Conservation (phyloP, 1,284 basidiomycete species). For the Mycosarcoma maydis region DNA sequence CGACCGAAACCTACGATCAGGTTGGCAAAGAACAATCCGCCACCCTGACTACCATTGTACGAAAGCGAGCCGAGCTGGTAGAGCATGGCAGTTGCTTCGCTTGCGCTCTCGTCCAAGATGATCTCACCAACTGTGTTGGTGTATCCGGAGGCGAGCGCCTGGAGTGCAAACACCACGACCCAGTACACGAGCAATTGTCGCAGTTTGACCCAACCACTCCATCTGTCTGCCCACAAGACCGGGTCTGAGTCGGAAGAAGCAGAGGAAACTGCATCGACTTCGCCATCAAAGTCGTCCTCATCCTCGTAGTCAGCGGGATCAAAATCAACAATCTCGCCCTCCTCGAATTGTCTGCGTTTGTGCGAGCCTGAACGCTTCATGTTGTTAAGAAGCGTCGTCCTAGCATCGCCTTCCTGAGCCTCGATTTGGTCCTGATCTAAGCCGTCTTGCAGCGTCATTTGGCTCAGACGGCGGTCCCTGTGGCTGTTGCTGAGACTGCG, state of each 20-base stretch:
- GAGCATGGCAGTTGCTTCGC: neutral
- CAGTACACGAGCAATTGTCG: constrained; percentile 30
- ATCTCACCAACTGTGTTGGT: constrained; percentile 25
- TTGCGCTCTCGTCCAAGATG: constrained; percentile 12
- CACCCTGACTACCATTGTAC: constrained; percentile 45
- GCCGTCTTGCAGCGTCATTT: constrained; percentile 40
- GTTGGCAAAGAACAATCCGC: constrained; percentile 45
- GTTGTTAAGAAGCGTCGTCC: constrained; percentile 22
- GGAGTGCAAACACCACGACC: constrained; percentile 37
- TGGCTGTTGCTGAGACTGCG: constrained; percentile 26
- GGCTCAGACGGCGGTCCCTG: constrained; percentile 31
- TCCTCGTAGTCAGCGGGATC: constrained; percentile 40
- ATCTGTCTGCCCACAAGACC: constrained; percentile 43
- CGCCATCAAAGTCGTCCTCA: constrained; percentile 14
- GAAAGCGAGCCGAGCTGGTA: constrained; percentile 24
- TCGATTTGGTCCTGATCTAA: constrained; percentile 21
- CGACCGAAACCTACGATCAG: constrained; percentile 32
- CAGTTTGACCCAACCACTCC: constrained; percentile 31
- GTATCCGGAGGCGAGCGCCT: constrained; percentile 49
- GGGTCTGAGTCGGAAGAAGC: constrained; percentile 19
- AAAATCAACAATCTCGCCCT: constrained; percentile 26
- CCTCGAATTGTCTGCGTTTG: constrained; percentile 10
- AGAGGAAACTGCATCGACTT: constrained; percentile 12
- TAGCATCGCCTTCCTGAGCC: constrained; percentile 8
- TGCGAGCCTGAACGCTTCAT: constrained; percentile 17